Evolutionary conservation across 805 yeast species (phyloP).

Genomic region (Ascoidea asiatica): DNA sequence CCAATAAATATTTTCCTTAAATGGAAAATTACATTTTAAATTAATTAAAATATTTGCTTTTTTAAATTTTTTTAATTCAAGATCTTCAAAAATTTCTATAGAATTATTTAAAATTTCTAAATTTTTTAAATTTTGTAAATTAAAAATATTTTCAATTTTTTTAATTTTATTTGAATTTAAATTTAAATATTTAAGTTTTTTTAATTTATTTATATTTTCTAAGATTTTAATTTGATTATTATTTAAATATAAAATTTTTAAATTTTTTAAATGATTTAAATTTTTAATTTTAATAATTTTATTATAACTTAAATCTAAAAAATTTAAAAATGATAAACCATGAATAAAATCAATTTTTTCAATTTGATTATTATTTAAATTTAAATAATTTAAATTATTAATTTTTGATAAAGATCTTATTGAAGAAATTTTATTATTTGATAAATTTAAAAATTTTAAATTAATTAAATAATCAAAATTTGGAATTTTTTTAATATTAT

Average conservation of each 20-base stretch:
- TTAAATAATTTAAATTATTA: conserved; percentile 1
- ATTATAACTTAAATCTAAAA: conserved; percentile 2
- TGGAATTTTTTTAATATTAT: neutral
- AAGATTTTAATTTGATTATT: neutral
- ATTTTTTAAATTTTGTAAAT: too few species aligned
- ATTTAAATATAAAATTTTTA: neutral
- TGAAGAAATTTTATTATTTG: neutral
- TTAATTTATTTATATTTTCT: neutral
- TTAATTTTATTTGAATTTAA: conserved; percentile 5
- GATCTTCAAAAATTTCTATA: too few species aligned
- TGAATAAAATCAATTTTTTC: neutral
- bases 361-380: conserved; percentile 4
- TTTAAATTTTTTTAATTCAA: too few species aligned
- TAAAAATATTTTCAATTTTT: conserved; percentile 4
- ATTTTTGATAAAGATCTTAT: neutral
- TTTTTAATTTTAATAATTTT: neutral
- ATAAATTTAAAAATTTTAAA: neutral
- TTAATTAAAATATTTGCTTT: too few species aligned
- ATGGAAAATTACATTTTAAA: too few species aligned
- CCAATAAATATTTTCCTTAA: too few species aligned
- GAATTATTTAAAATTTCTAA: too few species aligned
- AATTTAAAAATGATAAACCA: conserved; percentile 1
- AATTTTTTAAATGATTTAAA: conserved; percentile 1
- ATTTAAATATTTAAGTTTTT: neutral
- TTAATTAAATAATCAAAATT: neutral